These are phyloP conservation scores for Bruguiera gymnorhiza DNA, from an alignment of 345 rosid genomes.

Conservation along the genomic window DNA sequence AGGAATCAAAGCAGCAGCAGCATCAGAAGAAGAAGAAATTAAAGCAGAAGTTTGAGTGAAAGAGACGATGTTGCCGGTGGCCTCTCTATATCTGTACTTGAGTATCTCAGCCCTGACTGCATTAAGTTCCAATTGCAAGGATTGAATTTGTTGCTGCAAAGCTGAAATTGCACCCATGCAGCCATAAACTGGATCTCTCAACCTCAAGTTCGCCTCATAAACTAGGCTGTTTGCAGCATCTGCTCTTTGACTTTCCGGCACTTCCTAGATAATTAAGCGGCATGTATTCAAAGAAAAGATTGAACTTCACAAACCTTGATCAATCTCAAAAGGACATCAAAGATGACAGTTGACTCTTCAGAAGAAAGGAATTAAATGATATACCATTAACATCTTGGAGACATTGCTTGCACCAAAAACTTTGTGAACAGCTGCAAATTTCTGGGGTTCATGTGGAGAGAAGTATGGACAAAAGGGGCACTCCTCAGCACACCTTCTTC, in stretches of 20 bases:
- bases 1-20: slow-evolving; percentile 3
- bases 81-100: slow-evolving; percentile 52
- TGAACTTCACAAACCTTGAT: background rate
- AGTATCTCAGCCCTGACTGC: slow-evolving; percentile 71
- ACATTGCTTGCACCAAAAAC: slow-evolving; percentile 98
- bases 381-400: slow-evolving; percentile 88
- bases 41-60: slow-evolving; percentile 23
- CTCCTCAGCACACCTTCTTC: slow-evolving; percentile 84
- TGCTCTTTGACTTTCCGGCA: slow-evolving; percentile 72
- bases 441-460: slow-evolving; percentile 58
- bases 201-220: slow-evolving; percentile 89
- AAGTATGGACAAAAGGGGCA: slow-evolving; percentile 19
- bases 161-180: slow-evolving; percentile 94
- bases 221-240: slow-evolving; percentile 89
- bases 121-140: slow-evolving; percentile 65
- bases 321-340: background rate
- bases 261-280: slow-evolving; percentile 50
- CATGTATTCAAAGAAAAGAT: slow-evolving; percentile 3
- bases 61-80: slow-evolving; percentile 25
- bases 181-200: slow-evolving; percentile 90
- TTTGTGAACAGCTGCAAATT: slow-evolving; percentile 90
- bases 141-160: slow-evolving; percentile 78
- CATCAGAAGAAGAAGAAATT: slow-evolving; percentile 22
- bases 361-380: slow-evolving; percentile 5
- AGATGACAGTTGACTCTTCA: background rate